phyloP scores from a whole-genome alignment of 2,329 filamentous ascomycete species.

The Penicillium hordei region DNA sequence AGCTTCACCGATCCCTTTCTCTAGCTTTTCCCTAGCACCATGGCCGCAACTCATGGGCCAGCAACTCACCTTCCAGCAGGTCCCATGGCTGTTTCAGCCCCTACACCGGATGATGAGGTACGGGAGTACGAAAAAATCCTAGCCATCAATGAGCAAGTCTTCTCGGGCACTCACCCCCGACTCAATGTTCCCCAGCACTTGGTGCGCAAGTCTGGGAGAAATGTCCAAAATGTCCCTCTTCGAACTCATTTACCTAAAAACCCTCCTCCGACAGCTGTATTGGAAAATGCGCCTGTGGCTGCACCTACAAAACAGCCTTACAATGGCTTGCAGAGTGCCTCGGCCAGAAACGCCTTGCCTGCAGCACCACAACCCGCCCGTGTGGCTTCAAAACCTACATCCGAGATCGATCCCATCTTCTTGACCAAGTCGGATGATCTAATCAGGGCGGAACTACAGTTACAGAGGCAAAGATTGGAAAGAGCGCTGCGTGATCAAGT shows the following conservation, averaged over 20 bases:
- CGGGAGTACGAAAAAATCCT: slow-evolving; percentile 77
- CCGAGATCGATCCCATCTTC: slow-evolving; percentile 77
- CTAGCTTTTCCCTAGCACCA: slow-evolving; percentile 24
- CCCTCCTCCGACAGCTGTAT: slow-evolving; percentile 1
- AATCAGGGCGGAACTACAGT: slow-evolving; percentile 74
- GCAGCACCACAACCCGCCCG: slow-evolving; percentile 36
- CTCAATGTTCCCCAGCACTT: slow-evolving; percentile 59
- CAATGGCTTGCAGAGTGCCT: slow-evolving; percentile 20
- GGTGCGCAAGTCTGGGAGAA: slow-evolving; percentile 43
- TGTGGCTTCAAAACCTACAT: slow-evolving; percentile 52
- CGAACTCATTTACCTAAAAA: slow-evolving; percentile 31
- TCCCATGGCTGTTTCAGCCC: slow-evolving; percentile 27
- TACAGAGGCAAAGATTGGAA: slow-evolving; percentile 81
- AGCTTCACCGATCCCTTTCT: slow-evolving; percentile 9
- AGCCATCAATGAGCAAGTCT: slow-evolving; percentile 74
- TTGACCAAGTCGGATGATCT: slow-evolving; percentile 83
- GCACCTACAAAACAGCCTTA: slow-evolving; percentile 19
- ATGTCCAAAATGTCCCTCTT: slow-evolving; percentile 33
- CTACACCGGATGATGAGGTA: slow-evolving; percentile 55
- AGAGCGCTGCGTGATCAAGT: slow-evolving; percentile 72
- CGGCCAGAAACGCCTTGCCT: slow-evolving; percentile 23
- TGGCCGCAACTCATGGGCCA: slow-evolving; percentile 33
- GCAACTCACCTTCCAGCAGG: slow-evolving; percentile 34
- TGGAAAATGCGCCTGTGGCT: slow-evolving; percentile 13
- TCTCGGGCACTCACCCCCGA: slow-evolving; percentile 67